These are phyloP conservation scores for Phalaenopsis aphrodite DNA, from an alignment of 106 monocot genomes.

Conservation along the genomic window DNA sequence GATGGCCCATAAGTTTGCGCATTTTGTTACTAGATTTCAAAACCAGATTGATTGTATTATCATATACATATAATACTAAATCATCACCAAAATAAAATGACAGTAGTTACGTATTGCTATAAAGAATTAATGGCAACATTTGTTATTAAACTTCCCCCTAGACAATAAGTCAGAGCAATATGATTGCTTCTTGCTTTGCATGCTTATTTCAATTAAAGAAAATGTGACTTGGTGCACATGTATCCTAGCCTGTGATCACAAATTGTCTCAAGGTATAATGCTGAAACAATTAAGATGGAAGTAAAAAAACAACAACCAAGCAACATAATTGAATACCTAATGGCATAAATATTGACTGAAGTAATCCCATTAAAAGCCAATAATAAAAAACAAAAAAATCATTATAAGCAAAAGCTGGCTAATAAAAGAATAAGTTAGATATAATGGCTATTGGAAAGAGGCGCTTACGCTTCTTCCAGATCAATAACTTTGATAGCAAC, in stretches of 20 bases:
- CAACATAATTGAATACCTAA: background rate
- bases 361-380: background rate
- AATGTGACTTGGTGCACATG: background rate
- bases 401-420: background rate
- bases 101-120: background rate
- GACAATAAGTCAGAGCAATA: background rate
- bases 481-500: conserved; percentile 99
- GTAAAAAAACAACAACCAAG: background rate
- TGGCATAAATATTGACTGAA: background rate
- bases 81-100: background rate
- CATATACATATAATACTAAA: background rate
- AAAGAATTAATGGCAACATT: background rate
- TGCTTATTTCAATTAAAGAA: background rate
- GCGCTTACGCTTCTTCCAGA: conserved; percentile 95
- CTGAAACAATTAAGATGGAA: background rate
- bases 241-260: background rate
- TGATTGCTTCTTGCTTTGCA: background rate
- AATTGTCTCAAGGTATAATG: background rate
- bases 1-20: background rate
- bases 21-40: background rate
- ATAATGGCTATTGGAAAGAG: background rate
- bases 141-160: background rate
- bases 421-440: background rate
- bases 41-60: background rate
- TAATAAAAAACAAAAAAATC: background rate